A percentile compares a stretch with the other conserved stretches of the same genome.
These are phyloP conservation scores for Carex myosuroides DNA, from an alignment of 176 grass and related monocot species.

Conservation along the genomic window DNA sequence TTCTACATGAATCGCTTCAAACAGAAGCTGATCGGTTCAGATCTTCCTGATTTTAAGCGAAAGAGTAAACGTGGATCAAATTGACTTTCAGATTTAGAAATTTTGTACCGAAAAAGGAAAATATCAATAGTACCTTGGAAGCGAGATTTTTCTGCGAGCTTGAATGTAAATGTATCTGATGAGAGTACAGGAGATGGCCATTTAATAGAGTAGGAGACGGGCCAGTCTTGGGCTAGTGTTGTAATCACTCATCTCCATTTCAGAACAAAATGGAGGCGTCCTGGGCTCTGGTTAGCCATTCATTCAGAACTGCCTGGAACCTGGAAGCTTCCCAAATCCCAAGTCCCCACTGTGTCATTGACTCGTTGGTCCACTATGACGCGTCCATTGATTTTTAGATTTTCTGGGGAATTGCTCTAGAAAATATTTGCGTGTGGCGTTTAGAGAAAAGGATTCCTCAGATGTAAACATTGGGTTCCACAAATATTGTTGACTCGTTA, in stretches of 20 bases:
- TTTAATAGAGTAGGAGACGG: neutral
- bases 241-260: neutral
- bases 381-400: neutral
- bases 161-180: neutral
- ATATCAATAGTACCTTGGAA: conserved; percentile 2
- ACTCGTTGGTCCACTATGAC: neutral
- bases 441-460: neutral
- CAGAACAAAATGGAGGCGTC: neutral
- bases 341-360: neutral
- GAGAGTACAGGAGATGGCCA: neutral
- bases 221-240: neutral
- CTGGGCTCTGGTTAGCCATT: neutral
- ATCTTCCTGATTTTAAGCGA: neutral
- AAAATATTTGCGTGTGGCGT: neutral
- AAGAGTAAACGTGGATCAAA: neutral
- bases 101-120: conserved; percentile 3
- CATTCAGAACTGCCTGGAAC: neutral
- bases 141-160: conserved; percentile 1
- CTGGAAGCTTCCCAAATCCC: neutral
- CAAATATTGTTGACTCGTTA: neutral
- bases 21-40: neutral
- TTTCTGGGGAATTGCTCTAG: neutral
- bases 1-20: conserved; percentile 1
- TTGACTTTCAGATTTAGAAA: neutral
- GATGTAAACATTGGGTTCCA: neutral